Evolutionary conservation across 2,329 filamentous ascomycete species (phyloP).

Genomic region (Lasiodiplodia sp.): DNA sequence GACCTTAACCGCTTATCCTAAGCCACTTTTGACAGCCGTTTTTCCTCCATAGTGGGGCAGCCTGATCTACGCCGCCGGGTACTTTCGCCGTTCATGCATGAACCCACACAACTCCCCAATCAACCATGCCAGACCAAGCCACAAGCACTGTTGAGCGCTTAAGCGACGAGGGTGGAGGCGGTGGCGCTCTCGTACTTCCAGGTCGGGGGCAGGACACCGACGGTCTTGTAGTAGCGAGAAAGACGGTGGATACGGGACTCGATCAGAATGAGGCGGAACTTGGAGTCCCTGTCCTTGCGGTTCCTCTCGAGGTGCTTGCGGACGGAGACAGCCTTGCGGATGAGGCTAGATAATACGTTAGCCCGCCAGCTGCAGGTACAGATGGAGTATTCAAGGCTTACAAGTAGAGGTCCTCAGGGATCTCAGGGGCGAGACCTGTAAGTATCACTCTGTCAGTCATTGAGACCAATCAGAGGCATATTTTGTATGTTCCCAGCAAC

Average conservation of each 20-base stretch:
- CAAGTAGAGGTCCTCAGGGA: constrained; percentile 99
- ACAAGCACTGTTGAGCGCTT: constrained; percentile 53
- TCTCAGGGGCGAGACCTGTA: constrained; percentile 93
- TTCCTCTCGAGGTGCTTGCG: constrained; percentile 99
- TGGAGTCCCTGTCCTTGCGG: constrained; percentile 99
- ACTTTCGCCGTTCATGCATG: constrained; percentile 10
- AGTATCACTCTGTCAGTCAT: constrained; percentile 53
- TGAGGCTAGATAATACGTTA: constrained; percentile 18
- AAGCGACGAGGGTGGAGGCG: constrained; percentile 91
- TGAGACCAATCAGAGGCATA: constrained; percentile 52
- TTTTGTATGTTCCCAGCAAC: constrained; percentile 45
- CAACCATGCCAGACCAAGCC: constrained; percentile 5
- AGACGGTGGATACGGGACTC: constrained; percentile 99
- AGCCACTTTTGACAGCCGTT: constrained; percentile 28
- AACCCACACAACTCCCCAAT: constrained; percentile 25
- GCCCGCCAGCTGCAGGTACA: background rate
- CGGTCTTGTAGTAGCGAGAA: constrained; percentile 99
- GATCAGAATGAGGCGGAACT: constrained; percentile 99
- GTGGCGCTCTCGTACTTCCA: constrained; percentile 99
- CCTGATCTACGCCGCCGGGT: constrained; percentile 15
- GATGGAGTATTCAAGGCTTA: constrained; percentile 73
- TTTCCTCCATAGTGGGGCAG: constrained; percentile 22
- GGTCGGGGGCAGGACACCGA: constrained; percentile 81
- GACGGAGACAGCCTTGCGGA: constrained; percentile 83
- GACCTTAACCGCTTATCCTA: constrained; percentile 24